Evolutionary conservation across 768 basidiomycete species (phyloP).

Genomic region (Pilatotrama ljubarskyi): DNA sequence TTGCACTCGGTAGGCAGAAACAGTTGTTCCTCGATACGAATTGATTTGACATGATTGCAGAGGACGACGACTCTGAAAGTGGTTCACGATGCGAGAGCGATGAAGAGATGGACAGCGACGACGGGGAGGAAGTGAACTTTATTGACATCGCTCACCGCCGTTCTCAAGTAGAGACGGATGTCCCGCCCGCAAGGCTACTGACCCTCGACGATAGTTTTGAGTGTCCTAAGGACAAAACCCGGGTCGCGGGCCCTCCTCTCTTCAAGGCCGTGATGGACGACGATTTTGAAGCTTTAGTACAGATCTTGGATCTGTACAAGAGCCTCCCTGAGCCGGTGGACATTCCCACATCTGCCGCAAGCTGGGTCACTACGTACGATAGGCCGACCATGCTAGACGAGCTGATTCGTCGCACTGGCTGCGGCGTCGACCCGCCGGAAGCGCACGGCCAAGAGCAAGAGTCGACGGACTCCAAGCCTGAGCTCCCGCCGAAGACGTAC

Average conservation of each 20-base stretch:
- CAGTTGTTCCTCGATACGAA: neutral
- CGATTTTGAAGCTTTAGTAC: conserved; percentile 53
- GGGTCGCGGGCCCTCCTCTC: conserved; percentile 28
- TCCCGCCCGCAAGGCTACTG: conserved; percentile 42
- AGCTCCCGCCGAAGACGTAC: conserved; percentile 44
- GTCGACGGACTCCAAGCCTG: conserved; percentile 21
- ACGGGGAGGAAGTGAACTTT: conserved; percentile 46
- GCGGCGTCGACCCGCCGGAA: conserved; percentile 22
- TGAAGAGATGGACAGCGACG: conserved; percentile 44
- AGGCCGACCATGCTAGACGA: conserved; percentile 55
- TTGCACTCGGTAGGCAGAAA: conserved; percentile 36
- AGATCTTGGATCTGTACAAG: conserved; percentile 47
- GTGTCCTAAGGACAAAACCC: neutral
- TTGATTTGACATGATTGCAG: conserved; percentile 4
- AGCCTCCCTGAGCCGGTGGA: conserved; percentile 32
- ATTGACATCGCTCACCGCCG: conserved; percentile 53
- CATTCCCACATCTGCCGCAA: conserved; percentile 24
- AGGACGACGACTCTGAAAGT: conserved; percentile 29
- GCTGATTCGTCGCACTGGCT: conserved; percentile 54
- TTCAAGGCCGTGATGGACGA: conserved; percentile 41
- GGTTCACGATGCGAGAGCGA: conserved; percentile 34
- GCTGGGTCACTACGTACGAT: conserved; percentile 42
- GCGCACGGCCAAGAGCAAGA: conserved; percentile 31
- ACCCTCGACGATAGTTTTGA: conserved; percentile 8
- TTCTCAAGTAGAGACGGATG: conserved; percentile 43